A percentile compares a stretch with the other conserved stretches of the same genome.
These are phyloP conservation scores for Dictyophora rubrovolvata DNA, from an alignment of 768 basidiomycete species.

Conservation along the genomic window DNA sequence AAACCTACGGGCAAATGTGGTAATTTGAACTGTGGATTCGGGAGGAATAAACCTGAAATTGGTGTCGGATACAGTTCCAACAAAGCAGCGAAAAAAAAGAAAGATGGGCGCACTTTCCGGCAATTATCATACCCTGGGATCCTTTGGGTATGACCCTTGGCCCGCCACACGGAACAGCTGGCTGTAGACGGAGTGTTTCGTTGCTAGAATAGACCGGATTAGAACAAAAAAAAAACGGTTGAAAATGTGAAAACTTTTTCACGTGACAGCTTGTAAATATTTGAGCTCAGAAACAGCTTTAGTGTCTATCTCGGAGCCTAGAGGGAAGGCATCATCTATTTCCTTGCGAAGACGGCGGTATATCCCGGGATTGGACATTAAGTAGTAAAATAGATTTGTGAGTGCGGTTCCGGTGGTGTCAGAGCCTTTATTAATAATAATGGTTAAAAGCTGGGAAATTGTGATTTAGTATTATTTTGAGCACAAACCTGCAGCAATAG, in stretches of 20 bases:
- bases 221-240: not conserved
- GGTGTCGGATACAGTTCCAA: not conserved
- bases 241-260: not conserved
- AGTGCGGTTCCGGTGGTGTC: constrained; percentile 38
- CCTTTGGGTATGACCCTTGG: constrained; percentile 31
- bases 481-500: constrained; percentile 27
- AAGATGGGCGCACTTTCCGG: constrained; percentile 26
- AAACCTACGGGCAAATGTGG: not conserved
- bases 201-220: constrained; percentile 25
- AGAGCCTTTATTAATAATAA: constrained; percentile 18
- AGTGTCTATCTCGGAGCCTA: constrained; percentile 22
- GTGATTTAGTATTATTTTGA: not conserved
- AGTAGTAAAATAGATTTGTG: constrained; percentile 28
- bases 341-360: constrained; percentile 31
- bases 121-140: constrained; percentile 28
- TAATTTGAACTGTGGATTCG: not conserved
- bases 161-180: constrained; percentile 38
- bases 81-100: not conserved
- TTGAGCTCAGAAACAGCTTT: constrained; percentile 19
- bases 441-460: not conserved
- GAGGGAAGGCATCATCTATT: constrained; percentile 30
- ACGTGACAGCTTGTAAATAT: constrained; percentile 27
- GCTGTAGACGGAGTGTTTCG: constrained; percentile 40
- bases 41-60: not conserved
- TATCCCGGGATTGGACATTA: constrained; percentile 28